Percentiles rank a stretch among this genome's conserved stretches.
Evolutionary conservation across 2,329 filamentous ascomycete genomes (phyloP).

Genomic region (Stachybotrys elegans): DNA sequence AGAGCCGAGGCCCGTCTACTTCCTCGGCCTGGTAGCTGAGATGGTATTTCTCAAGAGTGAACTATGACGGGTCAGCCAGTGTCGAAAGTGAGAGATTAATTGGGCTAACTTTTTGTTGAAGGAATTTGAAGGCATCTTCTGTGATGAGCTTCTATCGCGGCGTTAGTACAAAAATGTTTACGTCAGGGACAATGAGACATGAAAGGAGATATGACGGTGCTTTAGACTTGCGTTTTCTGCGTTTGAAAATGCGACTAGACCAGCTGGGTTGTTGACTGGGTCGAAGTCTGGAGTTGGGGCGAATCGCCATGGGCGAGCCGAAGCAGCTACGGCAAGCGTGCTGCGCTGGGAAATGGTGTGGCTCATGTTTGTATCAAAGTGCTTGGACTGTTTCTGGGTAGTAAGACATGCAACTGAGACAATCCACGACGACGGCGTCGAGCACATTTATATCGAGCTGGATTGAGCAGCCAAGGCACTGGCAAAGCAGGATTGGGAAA

Average conservation of each 20-base stretch:
- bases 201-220: not conserved
- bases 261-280: constrained; percentile 29
- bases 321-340: constrained; percentile 14
- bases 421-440: too few relatives aligned
- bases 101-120: not conserved
- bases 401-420: too few relatives aligned
- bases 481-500: too few relatives aligned
- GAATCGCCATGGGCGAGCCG: constrained; percentile 27
- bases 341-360: constrained; percentile 17
- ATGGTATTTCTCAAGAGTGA: too few relatives aligned
- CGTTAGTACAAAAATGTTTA: not conserved
- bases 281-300: constrained; percentile 30
- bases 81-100: not conserved
- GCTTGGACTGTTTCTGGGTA: too few relatives aligned
- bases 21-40: constrained; percentile 32
- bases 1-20: constrained; percentile 28
- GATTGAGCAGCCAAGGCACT: too few relatives aligned
- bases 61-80: not conserved
- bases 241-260: constrained; percentile 41
- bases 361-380: constrained; percentile 6
- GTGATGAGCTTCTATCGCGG: constrained; percentile 32
- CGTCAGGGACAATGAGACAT: not conserved
- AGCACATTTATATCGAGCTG: too few relatives aligned
- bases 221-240: constrained; percentile 36
- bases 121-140: constrained; percentile 7